phyloP scores from a whole-genome alignment of 768 basidiomycete genomes.

The Hortiboletus flavorubellus region DNA sequence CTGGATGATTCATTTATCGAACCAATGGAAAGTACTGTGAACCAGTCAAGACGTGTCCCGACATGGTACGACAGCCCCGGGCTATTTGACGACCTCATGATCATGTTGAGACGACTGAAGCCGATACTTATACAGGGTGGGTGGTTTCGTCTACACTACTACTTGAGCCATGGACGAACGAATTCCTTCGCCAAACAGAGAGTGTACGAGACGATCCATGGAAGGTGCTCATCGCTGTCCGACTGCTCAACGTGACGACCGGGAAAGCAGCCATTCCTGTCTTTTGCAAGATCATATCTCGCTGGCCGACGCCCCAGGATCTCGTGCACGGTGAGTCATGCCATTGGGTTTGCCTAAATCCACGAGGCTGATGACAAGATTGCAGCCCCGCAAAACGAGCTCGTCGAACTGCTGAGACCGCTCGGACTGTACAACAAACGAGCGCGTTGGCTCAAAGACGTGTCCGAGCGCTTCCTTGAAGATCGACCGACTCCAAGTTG shows the following conservation, averaged over 20 bases:
- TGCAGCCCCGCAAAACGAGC: slow-evolving; percentile 42
- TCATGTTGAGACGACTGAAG: slow-evolving; percentile 28
- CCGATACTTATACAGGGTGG: slow-evolving; percentile 32
- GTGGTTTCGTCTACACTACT: background rate
- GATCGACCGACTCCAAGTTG: slow-evolving; percentile 34
- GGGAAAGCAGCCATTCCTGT: slow-evolving; percentile 63
- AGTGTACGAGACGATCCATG: slow-evolving; percentile 55
- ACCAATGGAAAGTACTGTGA: background rate
- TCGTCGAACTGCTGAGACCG: slow-evolving; percentile 44
- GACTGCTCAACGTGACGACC: slow-evolving; percentile 67
- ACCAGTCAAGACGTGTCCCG: background rate
- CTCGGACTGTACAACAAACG: slow-evolving; percentile 62
- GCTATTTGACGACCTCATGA: slow-evolving; percentile 22
- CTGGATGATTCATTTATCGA: background rate
- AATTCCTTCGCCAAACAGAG: slow-evolving; percentile 33
- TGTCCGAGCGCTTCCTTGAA: slow-evolving; percentile 51
- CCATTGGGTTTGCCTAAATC: background rate
- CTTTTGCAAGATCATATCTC: slow-evolving; percentile 53
- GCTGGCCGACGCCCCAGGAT: slow-evolving; percentile 56
- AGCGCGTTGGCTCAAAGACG: slow-evolving; percentile 48
- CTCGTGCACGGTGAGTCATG: slow-evolving; percentile 49
- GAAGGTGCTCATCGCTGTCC: slow-evolving; percentile 66
- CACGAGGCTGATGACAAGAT: background rate
- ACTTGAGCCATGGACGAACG: background rate
- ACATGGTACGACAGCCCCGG: slow-evolving; percentile 1